Base-by-base conservation (phyloP, 305 asterid genomes). In the Caryopteris hybrid region DNA sequence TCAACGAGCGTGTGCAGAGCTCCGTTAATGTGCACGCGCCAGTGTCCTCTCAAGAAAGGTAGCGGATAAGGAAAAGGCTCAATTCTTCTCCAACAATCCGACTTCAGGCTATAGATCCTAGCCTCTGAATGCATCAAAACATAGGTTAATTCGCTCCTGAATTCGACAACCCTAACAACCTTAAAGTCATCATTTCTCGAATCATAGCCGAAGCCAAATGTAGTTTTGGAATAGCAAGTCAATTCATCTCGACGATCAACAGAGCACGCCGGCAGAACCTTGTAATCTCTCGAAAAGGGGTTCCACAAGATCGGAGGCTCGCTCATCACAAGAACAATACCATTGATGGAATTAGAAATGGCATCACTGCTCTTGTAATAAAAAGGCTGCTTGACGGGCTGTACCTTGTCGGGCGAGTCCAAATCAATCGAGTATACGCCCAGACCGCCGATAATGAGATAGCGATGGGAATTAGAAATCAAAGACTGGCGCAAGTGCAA, bases 11-110 rank as follows among this genome's bases (percentile, higher is more conserved):
- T 84, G 56, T 86, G 93, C 74, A 86, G 60, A 20, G 81, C 86
- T 0, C 88, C 90, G 12, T 79, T 76, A 1, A 80, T 85, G 76
- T 76, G 86, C 63, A 80, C 84, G 17, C 90, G 88, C 95, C 95
- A 84, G 52, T 77, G 67, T 20, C 83, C 76, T 39, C 58, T 76
- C 69, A 84, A 45, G 59, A 83, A 83, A 9, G 87, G 90, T 22
- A 84, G 55, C 17, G 78, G 81, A 34, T 83, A 86, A 47, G 79
- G 79, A 33, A 77, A 87, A 54, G 71, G 63, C 23, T 68, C 79
- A 17, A 89, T 77, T 13, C 25, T 80, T 29, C 74, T 71, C 98
- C 98, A 91, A 6, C 76, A 64, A 72, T 87, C 81, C 46, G 84
- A 78, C 63, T 67, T 85, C 42, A 85, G 41, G 47, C 96, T 59